A percentile compares a stretch with the other conserved stretches of the same genome.
These are phyloP conservation scores for Acanthamoeba triangularis DNA, from an alignment of 208 protist species.

Conservation along the genomic window DNA sequence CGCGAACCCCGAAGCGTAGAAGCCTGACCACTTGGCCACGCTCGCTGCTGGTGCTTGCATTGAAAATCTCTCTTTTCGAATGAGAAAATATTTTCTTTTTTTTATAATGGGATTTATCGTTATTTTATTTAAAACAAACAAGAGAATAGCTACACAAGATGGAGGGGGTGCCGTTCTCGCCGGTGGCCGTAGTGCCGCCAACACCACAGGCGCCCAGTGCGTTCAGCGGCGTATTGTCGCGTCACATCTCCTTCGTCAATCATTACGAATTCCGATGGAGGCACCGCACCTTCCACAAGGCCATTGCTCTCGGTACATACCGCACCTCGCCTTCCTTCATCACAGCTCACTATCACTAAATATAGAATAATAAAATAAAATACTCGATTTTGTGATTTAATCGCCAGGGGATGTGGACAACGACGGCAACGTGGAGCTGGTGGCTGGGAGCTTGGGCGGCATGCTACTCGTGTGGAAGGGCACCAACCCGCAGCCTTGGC, in stretches of 20 bases:
- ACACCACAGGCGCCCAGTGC: slow-evolving; percentile 14
- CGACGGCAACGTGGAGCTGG: slow-evolving; percentile 59
- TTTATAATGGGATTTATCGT: too few relatives aligned
- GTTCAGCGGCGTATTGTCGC: neutral
- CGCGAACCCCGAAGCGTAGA: neutral
- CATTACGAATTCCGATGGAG: slow-evolving; percentile 29
- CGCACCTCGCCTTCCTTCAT: neutral
- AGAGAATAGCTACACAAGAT: neutral
- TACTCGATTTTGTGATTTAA: too few relatives aligned
- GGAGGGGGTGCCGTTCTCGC: slow-evolving; percentile 12
- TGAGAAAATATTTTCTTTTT: too few relatives aligned
- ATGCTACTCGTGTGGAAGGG: slow-evolving; percentile 52
- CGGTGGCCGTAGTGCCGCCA: neutral
- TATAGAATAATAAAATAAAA: too few relatives aligned
- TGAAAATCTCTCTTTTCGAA: too few relatives aligned
- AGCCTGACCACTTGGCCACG: slow-evolving; percentile 6
- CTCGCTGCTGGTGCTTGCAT: too few relatives aligned
- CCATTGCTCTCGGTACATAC: neutral
- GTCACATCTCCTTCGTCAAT: slow-evolving; percentile 13
- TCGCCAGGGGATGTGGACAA: slow-evolving; percentile 61
- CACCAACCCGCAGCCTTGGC: slow-evolving; percentile 17
- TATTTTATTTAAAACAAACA: neutral
- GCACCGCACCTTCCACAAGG: slow-evolving; percentile 65
- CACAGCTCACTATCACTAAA: neutral
- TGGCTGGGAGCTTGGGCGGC: slow-evolving; percentile 28